These are phyloP conservation scores for Fusarium keratoplasticum DNA, from an alignment of 2,329 filamentous ascomycete species.

Conservation along the genomic window DNA sequence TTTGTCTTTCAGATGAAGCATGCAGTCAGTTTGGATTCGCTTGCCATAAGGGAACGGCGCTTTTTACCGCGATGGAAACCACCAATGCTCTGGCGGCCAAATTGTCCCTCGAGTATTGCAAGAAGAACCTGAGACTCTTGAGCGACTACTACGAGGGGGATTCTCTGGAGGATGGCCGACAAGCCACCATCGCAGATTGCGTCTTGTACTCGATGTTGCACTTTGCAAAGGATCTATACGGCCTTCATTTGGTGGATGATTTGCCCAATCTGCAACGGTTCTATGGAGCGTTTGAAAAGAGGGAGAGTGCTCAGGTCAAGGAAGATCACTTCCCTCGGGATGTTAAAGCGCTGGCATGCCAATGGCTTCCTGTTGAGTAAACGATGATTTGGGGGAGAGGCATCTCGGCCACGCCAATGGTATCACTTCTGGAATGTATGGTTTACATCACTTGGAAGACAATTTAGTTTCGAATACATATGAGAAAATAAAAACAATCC, in stretches of 20 bases:
- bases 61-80: constrained; percentile 11
- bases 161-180: not conserved
- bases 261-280: constrained; percentile 13
- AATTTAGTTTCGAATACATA: not conserved
- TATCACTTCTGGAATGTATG: not conserved
- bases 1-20: constrained; percentile 30
- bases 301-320: constrained; percentile 16
- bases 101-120: constrained; percentile 9
- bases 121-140: constrained; percentile 16
- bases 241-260: constrained; percentile 4
- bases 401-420: not conserved
- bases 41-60: constrained; percentile 24
- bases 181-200: constrained; percentile 24
- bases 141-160: constrained; percentile 23
- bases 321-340: constrained; percentile 16
- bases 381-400: not conserved
- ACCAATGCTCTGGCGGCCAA: constrained; percentile 1
- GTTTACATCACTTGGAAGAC: not conserved
- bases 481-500: not conserved
- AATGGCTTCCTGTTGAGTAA: constrained; percentile 26
- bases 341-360: constrained; percentile 15
- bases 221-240: constrained; percentile 31
- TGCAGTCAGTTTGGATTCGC: constrained; percentile 21
- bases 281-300: constrained; percentile 16
- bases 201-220: constrained; percentile 27